Conservation (phyloP, 768 basidiomycete genomes). For the Pulveroboletus sp. region DNA sequence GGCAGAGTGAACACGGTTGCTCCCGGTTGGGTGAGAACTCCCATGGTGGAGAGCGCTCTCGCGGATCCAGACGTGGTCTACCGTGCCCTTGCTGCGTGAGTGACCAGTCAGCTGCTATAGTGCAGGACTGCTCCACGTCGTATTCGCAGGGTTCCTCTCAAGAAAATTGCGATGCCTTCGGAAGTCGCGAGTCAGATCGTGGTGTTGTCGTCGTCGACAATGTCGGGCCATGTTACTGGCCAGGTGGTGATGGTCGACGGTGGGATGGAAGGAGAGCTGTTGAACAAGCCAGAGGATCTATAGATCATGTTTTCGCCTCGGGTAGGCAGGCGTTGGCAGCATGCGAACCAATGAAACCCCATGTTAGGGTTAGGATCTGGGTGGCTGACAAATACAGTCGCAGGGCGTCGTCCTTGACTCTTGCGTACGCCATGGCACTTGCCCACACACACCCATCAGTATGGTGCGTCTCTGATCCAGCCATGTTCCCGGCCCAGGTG, state of each 20-base stretch:
- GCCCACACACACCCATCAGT: not conserved
- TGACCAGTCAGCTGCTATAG: not conserved
- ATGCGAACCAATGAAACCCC: conserved; percentile 1
- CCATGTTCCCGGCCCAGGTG: not conserved
- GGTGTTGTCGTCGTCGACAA: conserved; percentile 49
- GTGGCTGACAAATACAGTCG: conserved; percentile 20
- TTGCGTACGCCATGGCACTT: not conserved
- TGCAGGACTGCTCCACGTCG: not conserved
- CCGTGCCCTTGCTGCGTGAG: conserved; percentile 64
- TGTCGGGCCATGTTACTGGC: conserved; percentile 70
- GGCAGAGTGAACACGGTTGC: conserved; percentile 69
- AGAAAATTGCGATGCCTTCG: conserved; percentile 56
- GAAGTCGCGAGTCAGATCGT: conserved; percentile 67
- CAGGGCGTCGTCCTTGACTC: not conserved
- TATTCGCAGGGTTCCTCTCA: conserved; percentile 54
- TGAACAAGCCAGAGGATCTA: conserved; percentile 39
- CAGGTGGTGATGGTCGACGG: conserved; percentile 69
- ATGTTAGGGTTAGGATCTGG: conserved; percentile 20
- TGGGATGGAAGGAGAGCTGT: conserved; percentile 71
- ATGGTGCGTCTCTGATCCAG: conserved; percentile 17
- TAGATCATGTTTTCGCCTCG: too few relatives aligned
- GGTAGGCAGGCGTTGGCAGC: too few relatives aligned
- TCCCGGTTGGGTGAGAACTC: conserved; percentile 66
- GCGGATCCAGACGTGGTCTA: conserved; percentile 52
- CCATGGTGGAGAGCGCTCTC: conserved; percentile 55